A percentile compares a stretch with the other conserved stretches of the same genome.
These are phyloP conservation scores for Neofusicoccum cordaticola DNA, from an alignment of 2,329 filamentous ascomycete species.

Conservation along the genomic window DNA sequence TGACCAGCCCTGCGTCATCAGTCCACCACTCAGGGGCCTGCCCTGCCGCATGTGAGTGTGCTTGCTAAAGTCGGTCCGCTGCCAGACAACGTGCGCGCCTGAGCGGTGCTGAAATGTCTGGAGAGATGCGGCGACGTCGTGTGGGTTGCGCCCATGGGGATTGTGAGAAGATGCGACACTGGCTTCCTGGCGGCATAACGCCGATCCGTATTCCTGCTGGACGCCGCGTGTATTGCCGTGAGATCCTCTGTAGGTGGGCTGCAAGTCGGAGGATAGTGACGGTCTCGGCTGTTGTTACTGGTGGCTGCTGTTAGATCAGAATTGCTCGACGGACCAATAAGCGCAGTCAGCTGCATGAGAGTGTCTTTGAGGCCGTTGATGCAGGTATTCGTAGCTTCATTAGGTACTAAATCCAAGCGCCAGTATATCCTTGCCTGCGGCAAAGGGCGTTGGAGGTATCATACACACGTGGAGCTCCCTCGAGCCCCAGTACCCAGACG, in stretches of 20 bases:
- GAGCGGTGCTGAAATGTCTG: neutral
- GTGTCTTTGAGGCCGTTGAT: neutral
- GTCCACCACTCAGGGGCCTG: slow-evolving; percentile 1
- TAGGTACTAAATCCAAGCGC: slow-evolving; percentile 15
- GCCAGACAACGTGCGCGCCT: neutral
- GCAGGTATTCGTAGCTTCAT: slow-evolving; percentile 15
- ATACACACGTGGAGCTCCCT: slow-evolving; percentile 11
- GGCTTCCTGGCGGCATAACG: neutral
- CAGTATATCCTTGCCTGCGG: slow-evolving; percentile 18
- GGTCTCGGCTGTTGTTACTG: neutral
- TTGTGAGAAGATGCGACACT: neutral
- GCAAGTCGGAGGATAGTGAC: neutral
- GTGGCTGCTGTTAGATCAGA: neutral
- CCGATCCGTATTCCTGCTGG: neutral
- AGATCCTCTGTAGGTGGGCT: neutral
- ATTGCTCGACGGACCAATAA: neutral
- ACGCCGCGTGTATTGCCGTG: neutral
- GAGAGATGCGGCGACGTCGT: neutral
- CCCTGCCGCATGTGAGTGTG: neutral
- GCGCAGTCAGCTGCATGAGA: slow-evolving; percentile 14
- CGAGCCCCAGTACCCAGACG: neutral
- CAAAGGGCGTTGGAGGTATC: slow-evolving; percentile 18
- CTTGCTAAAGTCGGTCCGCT: neutral
- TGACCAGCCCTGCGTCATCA: neutral
- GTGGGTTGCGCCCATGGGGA: neutral